A percentile compares a stretch with the other conserved stretches of the same genome.
Conservation (phyloP, 1,284 basidiomycete genomes). For the Microbotryomycetes sp. region DNA sequence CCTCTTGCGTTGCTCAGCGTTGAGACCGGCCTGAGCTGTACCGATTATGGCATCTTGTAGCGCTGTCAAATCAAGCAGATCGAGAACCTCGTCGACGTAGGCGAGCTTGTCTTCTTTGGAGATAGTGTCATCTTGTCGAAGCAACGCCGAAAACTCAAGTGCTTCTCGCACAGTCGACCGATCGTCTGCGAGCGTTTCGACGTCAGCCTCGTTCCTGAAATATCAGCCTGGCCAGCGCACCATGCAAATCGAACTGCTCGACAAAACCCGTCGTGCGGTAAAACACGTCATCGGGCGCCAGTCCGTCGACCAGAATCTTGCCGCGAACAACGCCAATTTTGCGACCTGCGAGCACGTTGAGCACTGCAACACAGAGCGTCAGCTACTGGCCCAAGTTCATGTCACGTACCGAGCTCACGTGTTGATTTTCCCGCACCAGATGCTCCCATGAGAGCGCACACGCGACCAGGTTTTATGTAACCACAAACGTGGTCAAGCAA, state of each 20-base stretch:
- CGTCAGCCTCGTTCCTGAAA: no score
- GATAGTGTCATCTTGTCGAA: conserved; percentile 51
- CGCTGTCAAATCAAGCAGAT: conserved; percentile 49
- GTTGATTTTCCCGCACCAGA: conserved; percentile 41
- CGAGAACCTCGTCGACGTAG: conserved; percentile 51
- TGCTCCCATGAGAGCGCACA: conserved; percentile 43
- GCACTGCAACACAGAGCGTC: conserved; percentile 40
- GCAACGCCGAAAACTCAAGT: conserved; percentile 54
- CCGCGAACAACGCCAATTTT: conserved; percentile 50
- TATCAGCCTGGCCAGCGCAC: conserved; percentile 1
- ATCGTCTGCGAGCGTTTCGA: conserved; percentile 32
- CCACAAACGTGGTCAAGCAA: conserved; percentile 49
- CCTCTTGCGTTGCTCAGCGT: conserved; percentile 52
- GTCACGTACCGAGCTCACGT: conserved; percentile 6
- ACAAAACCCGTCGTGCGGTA: conserved; percentile 50
- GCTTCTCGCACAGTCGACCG: conserved; percentile 61
- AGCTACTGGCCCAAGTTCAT: background rate
- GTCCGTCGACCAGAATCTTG: conserved; percentile 50
- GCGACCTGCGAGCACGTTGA: conserved; percentile 53
- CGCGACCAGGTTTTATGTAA: conserved; percentile 49
- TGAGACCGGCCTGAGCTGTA: conserved; percentile 49
- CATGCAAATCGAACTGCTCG: conserved; percentile 35
- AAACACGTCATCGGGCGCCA: conserved; percentile 47
- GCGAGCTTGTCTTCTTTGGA: conserved; percentile 49
- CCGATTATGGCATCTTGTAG: conserved; percentile 50